These are phyloP conservation scores for Rubroboletus pulcherrimus DNA, from an alignment of 768 basidiomycete genomes.

Conservation along the genomic window DNA sequence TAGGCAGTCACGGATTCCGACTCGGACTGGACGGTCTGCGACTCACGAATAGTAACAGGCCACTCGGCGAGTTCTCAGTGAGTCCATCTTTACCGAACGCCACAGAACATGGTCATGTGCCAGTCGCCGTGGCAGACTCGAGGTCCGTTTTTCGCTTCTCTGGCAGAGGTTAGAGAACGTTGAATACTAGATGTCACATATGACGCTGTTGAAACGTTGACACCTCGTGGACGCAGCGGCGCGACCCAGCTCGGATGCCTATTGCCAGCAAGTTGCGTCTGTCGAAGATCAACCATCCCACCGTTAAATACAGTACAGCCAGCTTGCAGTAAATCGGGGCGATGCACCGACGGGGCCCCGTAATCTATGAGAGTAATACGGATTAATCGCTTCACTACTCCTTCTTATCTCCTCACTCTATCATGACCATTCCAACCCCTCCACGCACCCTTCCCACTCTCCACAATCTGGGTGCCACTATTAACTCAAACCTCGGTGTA, in stretches of 20 bases:
- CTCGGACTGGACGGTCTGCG: too few relatives aligned
- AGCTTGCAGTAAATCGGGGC: not conserved
- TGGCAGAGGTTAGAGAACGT: not conserved
- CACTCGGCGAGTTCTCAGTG: too few relatives aligned
- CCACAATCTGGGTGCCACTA: conserved; percentile 16
- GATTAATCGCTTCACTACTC: not conserved
- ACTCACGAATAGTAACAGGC: too few relatives aligned
- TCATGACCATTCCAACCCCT: conserved; percentile 7
- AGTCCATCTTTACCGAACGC: too few relatives aligned
- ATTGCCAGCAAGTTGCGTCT: not conserved
- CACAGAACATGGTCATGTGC: too few relatives aligned
- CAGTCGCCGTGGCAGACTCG: too few relatives aligned
- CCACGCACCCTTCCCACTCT: conserved; percentile 23
- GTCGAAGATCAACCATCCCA: not conserved
- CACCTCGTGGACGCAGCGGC: not conserved
- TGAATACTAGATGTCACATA: not conserved
- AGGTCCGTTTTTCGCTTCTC: not conserved
- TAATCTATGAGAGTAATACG: not conserved
- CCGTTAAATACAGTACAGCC: not conserved
- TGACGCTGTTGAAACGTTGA: too few relatives aligned
- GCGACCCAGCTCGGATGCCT: too few relatives aligned
- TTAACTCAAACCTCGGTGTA: conserved; percentile 35
- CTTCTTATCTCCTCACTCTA: not conserved
- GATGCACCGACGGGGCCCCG: not conserved
- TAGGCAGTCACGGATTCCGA: too few relatives aligned